Evolutionary conservation across 306 rosid species (phyloP), one percentile per base, ranked within the genome.

Genomic region (Morella rubra): DNA sequence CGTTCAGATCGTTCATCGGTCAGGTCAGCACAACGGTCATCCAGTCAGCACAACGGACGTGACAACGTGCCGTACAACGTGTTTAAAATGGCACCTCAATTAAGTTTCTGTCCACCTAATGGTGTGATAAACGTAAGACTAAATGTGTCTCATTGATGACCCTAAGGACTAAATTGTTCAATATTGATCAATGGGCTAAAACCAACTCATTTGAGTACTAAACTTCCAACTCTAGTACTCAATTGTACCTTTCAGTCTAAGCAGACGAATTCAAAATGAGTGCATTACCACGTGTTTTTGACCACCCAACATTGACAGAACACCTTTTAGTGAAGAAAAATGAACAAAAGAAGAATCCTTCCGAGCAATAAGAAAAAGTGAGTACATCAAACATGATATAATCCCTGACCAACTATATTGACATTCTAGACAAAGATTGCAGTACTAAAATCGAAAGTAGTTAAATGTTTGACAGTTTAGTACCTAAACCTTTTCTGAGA

Each of bases 381-480:
- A 20, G 71, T 66, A 8, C 32, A 1, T 41, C 71, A 40, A 64
- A 32, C 37, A 32, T 32, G 37, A 32, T 32, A 32, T 32, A 52
- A 16, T 14, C 14, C 53, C 6, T 49, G 53, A 49, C 53, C 56
- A 42, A 40, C 49, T 18, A 68, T 20, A 77, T 14, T 73, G 73
- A 73, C 40, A 32, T 54, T 55, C 55, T 46, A 66, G 51, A 66
- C 73, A 74, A 16, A 71, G 47, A 62, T 32, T 61, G 68, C 20
- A 32, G 68, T 16, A 61, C 32, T 61, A 27, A 13, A 6, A 61
- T 61, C 37, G 45, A 27, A 61, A 61, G 12, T 59, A 6, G 19
- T 16, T 2, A 8, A 61, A 61, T 61, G 68, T 32, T 32, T 32
- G 13, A 61, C 10, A 61, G 19, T 32, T 61, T 49, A 49, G 13